These are phyloP conservation scores for Ceriops decandra DNA, from an alignment of 345 rosid genomes.

Conservation along the genomic window DNA sequence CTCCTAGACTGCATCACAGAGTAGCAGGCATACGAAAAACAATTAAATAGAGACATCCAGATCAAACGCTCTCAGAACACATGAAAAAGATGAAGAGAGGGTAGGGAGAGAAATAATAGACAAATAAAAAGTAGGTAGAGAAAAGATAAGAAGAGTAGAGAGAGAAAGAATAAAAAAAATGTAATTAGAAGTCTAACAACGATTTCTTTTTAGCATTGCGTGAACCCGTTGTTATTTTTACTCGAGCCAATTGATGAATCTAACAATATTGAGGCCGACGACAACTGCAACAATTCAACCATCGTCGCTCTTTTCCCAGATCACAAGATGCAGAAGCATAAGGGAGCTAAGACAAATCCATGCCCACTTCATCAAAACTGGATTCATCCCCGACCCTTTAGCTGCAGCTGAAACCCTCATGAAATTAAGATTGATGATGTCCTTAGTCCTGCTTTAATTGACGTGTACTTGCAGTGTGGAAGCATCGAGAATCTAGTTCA, in stretches of 20 bases:
- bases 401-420: constrained; percentile 63
- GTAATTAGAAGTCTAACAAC: too few relatives aligned
- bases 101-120: too few relatives aligned
- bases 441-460: constrained; percentile 68
- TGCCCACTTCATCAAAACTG: constrained; percentile 60
- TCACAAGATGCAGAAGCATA: constrained; percentile 45
- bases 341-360: constrained; percentile 56
- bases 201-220: too few relatives aligned
- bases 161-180: too few relatives aligned
- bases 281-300: constrained; percentile 31
- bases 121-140: too few relatives aligned
- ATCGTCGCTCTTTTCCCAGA: constrained; percentile 51
- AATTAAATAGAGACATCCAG: too few relatives aligned
- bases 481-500: constrained; percentile 55
- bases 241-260: constrained; percentile 15
- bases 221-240: too few relatives aligned
- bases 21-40: too few relatives aligned
- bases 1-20: too few relatives aligned
- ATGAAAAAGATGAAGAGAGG: too few relatives aligned
- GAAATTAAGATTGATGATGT: constrained; percentile 47
- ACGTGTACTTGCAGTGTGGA: constrained; percentile 77
- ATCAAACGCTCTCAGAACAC: too few relatives aligned
- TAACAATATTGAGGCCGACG: constrained; percentile 11
- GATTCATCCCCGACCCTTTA: constrained; percentile 52
- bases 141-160: too few relatives aligned